These are phyloP conservation scores for Pestalotiopsis fici DNA, from an alignment of 2,329 filamentous ascomycete species.

Conservation along the genomic window DNA sequence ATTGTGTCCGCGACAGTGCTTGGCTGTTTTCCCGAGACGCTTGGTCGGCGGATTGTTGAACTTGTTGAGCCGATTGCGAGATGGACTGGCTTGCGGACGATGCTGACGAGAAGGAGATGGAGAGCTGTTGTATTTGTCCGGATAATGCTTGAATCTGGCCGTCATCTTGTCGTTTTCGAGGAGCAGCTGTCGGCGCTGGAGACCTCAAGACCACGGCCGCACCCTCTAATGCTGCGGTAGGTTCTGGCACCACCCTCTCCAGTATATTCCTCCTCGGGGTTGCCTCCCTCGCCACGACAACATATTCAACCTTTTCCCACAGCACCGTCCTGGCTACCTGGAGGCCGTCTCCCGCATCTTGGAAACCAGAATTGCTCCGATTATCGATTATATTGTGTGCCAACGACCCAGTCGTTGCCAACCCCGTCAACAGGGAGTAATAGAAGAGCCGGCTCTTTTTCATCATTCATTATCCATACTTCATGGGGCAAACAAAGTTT, in stretches of 20 bases:
- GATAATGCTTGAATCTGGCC: constrained; percentile 31
- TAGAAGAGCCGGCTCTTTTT: constrained; percentile 30
- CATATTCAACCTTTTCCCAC: constrained; percentile 19
- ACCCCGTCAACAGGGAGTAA: constrained; percentile 27
- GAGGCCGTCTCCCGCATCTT: constrained; percentile 2
- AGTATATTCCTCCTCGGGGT: constrained; percentile 14
- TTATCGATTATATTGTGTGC: constrained; percentile 17
- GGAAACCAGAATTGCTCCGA: constrained; percentile 4
- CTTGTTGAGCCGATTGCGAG: constrained; percentile 28
- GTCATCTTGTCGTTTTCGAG: constrained; percentile 26
- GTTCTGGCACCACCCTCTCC: constrained; percentile 15
- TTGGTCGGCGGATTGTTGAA: constrained; percentile 29
- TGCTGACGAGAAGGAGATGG: constrained; percentile 28
- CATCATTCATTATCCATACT: constrained; percentile 31
- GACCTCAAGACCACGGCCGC: constrained; percentile 18
- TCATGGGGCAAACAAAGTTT: constrained; percentile 10
- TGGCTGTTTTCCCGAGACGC: constrained; percentile 26
- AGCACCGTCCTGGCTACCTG: constrained; percentile 12
- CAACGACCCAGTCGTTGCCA: constrained; percentile 26
- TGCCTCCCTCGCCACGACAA: constrained; percentile 14
- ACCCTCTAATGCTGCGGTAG: constrained; percentile 18
- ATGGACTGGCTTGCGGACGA: constrained; percentile 30
- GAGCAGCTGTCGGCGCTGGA: constrained; percentile 23
- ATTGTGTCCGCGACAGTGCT: constrained; percentile 28
- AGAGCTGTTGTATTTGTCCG: constrained; percentile 27